Base-by-base conservation (phyloP, 495 filamentous ascomycete genomes). In the Immersiella caudata region DNA sequence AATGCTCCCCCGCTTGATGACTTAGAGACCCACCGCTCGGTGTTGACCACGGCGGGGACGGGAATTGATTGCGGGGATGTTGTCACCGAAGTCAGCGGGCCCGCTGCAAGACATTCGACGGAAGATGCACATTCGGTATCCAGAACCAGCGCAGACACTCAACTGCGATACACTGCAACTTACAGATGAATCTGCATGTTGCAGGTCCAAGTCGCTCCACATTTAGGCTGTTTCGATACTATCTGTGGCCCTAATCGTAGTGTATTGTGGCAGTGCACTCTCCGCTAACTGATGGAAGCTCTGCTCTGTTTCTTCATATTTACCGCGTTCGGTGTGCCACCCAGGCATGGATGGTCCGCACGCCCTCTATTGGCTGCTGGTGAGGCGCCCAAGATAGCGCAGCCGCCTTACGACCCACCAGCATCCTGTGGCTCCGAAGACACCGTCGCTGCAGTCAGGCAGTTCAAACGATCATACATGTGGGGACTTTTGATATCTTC, bases 251-350 rank as follows among this genome's bases (percentile, higher is more conserved):
- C 16, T 2, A 55, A 9, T 9, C 7, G 14, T 55, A 12, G n/a
- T 12, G 56, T 14, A 33, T 2, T 59, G 56, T n/a, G 56, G 56
- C 56, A 33, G 56, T 59, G 56, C 26, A 55, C 7, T 6, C 14
- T 22, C 20, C 14, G 3, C 52, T 9, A 55, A 21, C 40, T 46
- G 24, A 59, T 59, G 25, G 56, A 59, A 59, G 56, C 56, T 59
- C 26, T 59, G 25, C 4, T 33, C 21, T 29, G 21, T 20, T 59
- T 59, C 56, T 59, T 59, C 33, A 22, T 7, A 59, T 29, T 55
- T 59, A 26, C 56, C 56, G 2, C 25, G 56, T 33, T 59, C 56
- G 56, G 56, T 59, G 25, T 33, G 56, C 24, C 52, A 55, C 52
- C 20, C 6, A 4, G 9, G 21, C 20, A 22, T 55, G 52, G 21